Conservation (phyloP, 2,329 filamentous ascomycete species). For the Aspergillus carbonarius region DNA sequence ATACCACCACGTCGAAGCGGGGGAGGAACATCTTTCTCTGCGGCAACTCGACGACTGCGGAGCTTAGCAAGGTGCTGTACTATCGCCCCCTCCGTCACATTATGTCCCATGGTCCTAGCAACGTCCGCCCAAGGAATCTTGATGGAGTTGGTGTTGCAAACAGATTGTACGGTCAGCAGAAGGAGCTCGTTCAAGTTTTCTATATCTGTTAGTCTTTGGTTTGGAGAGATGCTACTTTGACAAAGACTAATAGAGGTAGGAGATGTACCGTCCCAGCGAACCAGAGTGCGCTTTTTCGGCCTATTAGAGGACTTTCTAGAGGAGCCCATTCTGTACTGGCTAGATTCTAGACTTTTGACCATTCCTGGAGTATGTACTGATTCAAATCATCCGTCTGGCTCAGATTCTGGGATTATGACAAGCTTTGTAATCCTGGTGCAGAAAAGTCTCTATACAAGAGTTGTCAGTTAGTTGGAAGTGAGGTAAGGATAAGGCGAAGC, state of each 20-base stretch:
- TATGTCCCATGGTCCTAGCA: conserved; percentile 39
- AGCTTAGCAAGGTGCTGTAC: conserved; percentile 49
- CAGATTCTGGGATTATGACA: not conserved
- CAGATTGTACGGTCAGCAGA: conserved; percentile 43
- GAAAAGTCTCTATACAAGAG: not conserved
- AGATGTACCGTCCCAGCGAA: conserved; percentile 44
- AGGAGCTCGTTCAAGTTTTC: conserved; percentile 46
- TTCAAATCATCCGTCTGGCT: not conserved
- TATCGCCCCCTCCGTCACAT: conserved; percentile 46
- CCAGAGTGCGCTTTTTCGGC: conserved; percentile 36
- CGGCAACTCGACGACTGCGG: conserved; percentile 34
- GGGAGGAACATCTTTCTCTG: conserved; percentile 40
- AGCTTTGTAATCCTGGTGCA: not conserved
- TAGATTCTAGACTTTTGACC: not conserved
- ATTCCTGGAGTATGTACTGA: not conserved
- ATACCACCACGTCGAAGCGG: conserved; percentile 37
- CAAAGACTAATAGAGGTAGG: not conserved
- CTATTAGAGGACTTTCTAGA: conserved; percentile 22
- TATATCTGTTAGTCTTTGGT: conserved; percentile 24
- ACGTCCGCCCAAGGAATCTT: conserved; percentile 46
- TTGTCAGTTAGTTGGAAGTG: not conserved
- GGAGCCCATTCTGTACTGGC: not conserved
- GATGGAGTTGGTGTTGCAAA: conserved; percentile 37
- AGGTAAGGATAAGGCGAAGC: not conserved
- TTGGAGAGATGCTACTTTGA: not conserved